Percentiles rank a stretch among this genome's conserved stretches.
These are phyloP conservation scores for Ceriops zippeliana DNA, from an alignment of 345 rosid species.

Conservation along the genomic window DNA sequence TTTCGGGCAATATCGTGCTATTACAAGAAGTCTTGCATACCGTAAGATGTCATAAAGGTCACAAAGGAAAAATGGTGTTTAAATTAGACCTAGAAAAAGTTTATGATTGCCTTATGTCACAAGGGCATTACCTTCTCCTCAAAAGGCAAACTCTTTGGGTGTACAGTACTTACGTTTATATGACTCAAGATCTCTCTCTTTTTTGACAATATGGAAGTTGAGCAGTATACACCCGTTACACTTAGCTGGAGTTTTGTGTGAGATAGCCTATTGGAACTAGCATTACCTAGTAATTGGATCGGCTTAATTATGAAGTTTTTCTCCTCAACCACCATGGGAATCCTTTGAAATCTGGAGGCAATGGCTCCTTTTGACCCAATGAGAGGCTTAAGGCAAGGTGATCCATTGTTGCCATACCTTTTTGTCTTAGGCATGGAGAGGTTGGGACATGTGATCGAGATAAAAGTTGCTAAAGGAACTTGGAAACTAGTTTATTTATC, in stretches of 20 bases:
- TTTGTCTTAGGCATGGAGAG: neutral
- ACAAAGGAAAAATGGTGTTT: neutral
- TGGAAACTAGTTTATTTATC: neutral
- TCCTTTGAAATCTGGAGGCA: neutral
- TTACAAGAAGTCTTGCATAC: too few species aligned
- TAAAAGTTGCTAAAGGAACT: rapidly evolving
- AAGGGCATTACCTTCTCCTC: too few species aligned
- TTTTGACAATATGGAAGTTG: too few species aligned
- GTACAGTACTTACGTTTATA: too few species aligned
- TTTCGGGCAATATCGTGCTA: too few species aligned
- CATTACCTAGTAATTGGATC: neutral
- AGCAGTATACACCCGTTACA: too few species aligned
- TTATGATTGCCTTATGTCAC: neutral
- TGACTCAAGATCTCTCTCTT: too few species aligned
- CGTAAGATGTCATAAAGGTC: neutral
- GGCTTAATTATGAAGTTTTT: neutral
- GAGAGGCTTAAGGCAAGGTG: neutral
- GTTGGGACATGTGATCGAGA: neutral
- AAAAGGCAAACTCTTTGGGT: too few species aligned
- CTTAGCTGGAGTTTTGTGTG: neutral
- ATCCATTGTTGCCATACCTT: neutral
- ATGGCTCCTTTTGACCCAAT: rapidly evolving
- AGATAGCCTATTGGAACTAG: too few species aligned
- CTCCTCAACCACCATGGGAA: neutral
- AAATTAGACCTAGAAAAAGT: neutral